A percentile compares a stretch with the other conserved stretches of the same genome.
Conservation (phyloP, 1,284 basidiomycete genomes). For the Butyriboletus appendiculatus region DNA sequence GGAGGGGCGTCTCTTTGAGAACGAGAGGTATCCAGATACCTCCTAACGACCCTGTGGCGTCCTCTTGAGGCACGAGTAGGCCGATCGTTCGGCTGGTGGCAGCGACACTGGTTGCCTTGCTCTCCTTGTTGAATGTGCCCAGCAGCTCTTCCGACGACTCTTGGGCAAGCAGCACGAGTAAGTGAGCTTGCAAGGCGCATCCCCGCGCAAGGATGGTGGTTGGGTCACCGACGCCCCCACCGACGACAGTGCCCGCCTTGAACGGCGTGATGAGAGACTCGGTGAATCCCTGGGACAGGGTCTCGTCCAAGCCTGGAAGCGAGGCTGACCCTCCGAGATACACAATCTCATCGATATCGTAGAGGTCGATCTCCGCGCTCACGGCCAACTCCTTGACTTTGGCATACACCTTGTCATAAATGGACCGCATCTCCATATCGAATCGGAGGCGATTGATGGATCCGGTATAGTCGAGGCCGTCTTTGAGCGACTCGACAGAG, state of each 20-base stretch:
- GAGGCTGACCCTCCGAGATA: conserved; percentile 90
- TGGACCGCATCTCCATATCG: conserved; percentile 78
- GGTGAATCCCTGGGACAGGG: conserved; percentile 68
- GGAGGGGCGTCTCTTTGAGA: conserved; percentile 76
- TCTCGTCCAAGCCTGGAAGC: conserved; percentile 83
- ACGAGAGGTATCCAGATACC: conserved; percentile 70
- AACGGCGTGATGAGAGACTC: conserved; percentile 71
- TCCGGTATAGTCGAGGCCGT: conserved; percentile 90
- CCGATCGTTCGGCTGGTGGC: conserved; percentile 76
- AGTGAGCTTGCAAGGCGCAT: conserved; percentile 82
- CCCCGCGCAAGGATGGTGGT: conserved; percentile 90
- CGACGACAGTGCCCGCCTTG: conserved; percentile 61
- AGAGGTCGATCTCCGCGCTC: conserved; percentile 68
- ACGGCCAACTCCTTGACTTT: conserved; percentile 66
- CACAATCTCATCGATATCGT: conserved; percentile 88
- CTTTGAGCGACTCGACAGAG: conserved; percentile 92
- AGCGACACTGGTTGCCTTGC: conserved; percentile 46
- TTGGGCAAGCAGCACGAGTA: conserved; percentile 57
- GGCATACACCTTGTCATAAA: conserved; percentile 73
- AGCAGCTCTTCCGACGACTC: conserved; percentile 51
- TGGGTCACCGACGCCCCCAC: conserved; percentile 77
- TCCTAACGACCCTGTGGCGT: conserved; percentile 47
- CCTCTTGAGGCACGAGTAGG: conserved; percentile 71
- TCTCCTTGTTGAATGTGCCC: conserved; percentile 52
- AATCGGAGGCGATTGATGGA: conserved; percentile 95